These are phyloP conservation scores for Sideroxylon spinosum DNA, from an alignment of 179 eudicot species.

Conservation along the genomic window DNA sequence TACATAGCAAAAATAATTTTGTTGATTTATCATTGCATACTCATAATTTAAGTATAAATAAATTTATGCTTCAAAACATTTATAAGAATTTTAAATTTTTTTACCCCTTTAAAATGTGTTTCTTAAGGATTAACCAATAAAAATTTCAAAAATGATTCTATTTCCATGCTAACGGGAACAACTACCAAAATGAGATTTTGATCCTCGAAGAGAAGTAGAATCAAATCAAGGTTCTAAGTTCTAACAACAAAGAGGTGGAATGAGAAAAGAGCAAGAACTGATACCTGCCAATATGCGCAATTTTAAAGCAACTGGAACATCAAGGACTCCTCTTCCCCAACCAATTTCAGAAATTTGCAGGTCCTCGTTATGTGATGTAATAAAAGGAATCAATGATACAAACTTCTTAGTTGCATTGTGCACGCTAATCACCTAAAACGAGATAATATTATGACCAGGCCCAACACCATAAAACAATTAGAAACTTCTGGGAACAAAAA, in stretches of 20 bases:
- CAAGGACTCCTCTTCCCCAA: slow-evolving; percentile 43
- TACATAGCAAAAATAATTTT: no score
- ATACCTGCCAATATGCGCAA: slow-evolving; percentile 56
- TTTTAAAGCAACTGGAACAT: slow-evolving; percentile 52
- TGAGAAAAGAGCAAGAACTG: slow-evolving; percentile 14
- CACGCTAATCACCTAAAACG: slow-evolving; percentile 56
- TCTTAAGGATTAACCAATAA: no score
- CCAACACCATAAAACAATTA: not conserved
- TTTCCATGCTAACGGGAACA: no score
- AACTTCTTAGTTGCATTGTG: slow-evolving; percentile 62
- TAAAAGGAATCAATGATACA: slow-evolving; percentile 48
- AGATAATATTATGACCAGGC: not conserved
- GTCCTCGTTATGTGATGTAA: slow-evolving; percentile 41
- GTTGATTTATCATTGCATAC: no score
- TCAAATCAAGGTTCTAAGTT: not conserved
- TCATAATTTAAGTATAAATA: no score
- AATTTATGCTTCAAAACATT: no score
- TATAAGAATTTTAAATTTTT: no score
- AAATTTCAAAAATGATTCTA: no score
- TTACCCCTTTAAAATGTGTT: no score
- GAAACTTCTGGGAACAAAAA: not conserved
- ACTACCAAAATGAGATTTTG: no score
- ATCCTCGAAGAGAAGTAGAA: not conserved
- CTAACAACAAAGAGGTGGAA: not conserved
- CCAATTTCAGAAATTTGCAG: slow-evolving; percentile 40